Percentiles rank a stretch among this genome's conserved stretches.
Evolutionary conservation across 495 filamentous ascomycete genomes (phyloP).

Genomic region (Cetradonia linearis): DNA sequence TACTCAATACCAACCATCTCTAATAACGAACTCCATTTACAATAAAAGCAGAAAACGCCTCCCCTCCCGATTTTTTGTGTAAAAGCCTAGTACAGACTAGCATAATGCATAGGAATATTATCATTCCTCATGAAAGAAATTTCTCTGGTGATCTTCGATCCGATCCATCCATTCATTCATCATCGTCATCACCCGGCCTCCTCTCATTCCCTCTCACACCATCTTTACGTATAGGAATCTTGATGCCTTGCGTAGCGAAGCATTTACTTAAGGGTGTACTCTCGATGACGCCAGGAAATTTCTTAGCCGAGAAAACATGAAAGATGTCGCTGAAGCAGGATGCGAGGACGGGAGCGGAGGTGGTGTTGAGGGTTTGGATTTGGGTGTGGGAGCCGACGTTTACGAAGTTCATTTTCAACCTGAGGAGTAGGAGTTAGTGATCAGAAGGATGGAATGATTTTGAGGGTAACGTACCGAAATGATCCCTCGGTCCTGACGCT

Average conservation of each 20-base stretch:
- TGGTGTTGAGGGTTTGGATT: conserved; percentile 52
- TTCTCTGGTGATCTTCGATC: too few relatives aligned
- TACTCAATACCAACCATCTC: too few relatives aligned
- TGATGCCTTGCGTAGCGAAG: conserved; percentile 93
- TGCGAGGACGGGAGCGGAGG: conserved; percentile 74
- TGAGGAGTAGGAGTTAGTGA: conserved; percentile 18
- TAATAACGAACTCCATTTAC: too few relatives aligned
- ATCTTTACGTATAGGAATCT: conserved; percentile 89
- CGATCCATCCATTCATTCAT: too few relatives aligned
- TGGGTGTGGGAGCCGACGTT: conserved; percentile 48
- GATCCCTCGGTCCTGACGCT: conserved; percentile 85
- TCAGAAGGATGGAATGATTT: conserved; percentile 37
- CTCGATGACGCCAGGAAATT: conserved; percentile 95
- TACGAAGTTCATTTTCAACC: conserved; percentile 58
- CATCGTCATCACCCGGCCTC: conserved; percentile 54
- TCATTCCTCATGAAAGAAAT: too few relatives aligned
- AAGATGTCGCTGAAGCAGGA: conserved; percentile 82
- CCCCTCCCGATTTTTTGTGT: too few relatives aligned
- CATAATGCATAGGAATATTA: too few relatives aligned
- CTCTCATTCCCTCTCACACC: conserved; percentile 52
- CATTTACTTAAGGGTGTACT: conserved; percentile 86
- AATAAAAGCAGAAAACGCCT: too few relatives aligned
- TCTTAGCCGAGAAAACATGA: conserved; percentile 93
- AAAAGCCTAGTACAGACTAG: too few relatives aligned
- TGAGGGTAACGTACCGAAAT: conserved; percentile 57